Conservation (phyloP, 1,284 basidiomycete species). For the Malassezia pachydermatis region DNA sequence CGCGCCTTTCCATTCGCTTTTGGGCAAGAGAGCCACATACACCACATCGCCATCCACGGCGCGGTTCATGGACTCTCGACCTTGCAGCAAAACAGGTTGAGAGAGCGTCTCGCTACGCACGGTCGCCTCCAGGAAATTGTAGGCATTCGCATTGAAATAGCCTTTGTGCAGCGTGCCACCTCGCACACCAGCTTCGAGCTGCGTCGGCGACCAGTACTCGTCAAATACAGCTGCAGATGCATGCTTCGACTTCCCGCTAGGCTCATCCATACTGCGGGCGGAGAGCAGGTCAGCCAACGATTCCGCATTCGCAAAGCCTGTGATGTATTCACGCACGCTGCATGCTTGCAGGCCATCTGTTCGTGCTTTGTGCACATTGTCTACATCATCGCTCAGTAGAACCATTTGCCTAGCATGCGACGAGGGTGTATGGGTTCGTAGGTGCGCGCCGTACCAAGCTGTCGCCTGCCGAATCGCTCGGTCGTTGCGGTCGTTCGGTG, state of each 20-base stretch:
- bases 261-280: constrained; percentile 23
- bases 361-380: constrained; percentile 60
- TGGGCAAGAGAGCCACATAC: constrained; percentile 74
- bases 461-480: constrained; percentile 38
- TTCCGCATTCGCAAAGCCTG: constrained; percentile 30
- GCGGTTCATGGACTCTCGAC: constrained; percentile 88
- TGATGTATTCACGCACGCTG: constrained; percentile 42
- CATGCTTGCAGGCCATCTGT: constrained; percentile 31
- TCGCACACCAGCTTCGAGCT: constrained; percentile 72
- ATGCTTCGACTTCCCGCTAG: not conserved
- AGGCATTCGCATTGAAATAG: constrained; percentile 86
- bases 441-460: constrained; percentile 38
- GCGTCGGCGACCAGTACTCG: constrained; percentile 69
- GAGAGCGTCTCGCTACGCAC: constrained; percentile 64
- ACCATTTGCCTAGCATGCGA: constrained; percentile 24
- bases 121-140: constrained; percentile 84
- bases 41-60: constrained; percentile 89
- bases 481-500: constrained; percentile 45
- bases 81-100: constrained; percentile 74
- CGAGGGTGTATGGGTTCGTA: constrained; percentile 21
- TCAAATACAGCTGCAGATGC: constrained; percentile 27
- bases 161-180: constrained; percentile 76
- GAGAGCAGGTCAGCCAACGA: constrained; percentile 41
- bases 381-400: constrained; percentile 65
- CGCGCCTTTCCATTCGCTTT: constrained; percentile 84